Evolutionary conservation across 2,329 filamentous ascomycete species (phyloP).

Genomic region (Escovopsis sp.): DNA sequence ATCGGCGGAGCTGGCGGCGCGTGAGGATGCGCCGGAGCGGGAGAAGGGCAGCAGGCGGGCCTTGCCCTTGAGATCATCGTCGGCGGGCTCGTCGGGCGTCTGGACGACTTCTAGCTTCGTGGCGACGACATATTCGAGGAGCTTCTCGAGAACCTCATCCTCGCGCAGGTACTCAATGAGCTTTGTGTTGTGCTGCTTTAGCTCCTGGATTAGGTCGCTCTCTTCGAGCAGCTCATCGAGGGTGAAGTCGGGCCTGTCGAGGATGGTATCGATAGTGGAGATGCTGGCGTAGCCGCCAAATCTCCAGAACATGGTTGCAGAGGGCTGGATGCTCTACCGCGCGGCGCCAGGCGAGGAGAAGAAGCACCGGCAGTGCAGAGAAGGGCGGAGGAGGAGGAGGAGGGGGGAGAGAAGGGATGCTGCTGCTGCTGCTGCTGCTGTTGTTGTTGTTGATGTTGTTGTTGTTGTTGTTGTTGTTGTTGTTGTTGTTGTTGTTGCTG

Average conservation of each 20-base stretch:
- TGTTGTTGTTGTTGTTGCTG: too few relatives aligned
- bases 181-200: conserved; percentile 96
- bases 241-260: conserved; percentile 91
- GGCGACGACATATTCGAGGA: conserved; percentile 85
- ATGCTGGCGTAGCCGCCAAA: conserved; percentile 98
- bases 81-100: conserved; percentile 33
- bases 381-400: conserved; percentile 7
- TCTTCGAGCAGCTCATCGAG: conserved; percentile 94
- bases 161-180: conserved; percentile 91
- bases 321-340: conserved; percentile 11
- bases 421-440: too few relatives aligned
- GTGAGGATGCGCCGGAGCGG: conserved; percentile 38
- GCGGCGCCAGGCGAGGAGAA: conserved; percentile 16
- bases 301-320: conserved; percentile 90
- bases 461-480: too few relatives aligned
- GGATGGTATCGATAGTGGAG: conserved; percentile 88
- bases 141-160: conserved; percentile 65
- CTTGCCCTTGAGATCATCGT: conserved; percentile 34
- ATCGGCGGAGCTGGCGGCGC: conserved; percentile 30
- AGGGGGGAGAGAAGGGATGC: not conserved
- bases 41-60: conserved; percentile 31
- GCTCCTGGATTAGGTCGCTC: conserved; percentile 88
- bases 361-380: conserved; percentile 16
- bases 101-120: conserved; percentile 49
- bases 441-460: too few relatives aligned